Base-by-base conservation (phyloP, 1,284 basidiomycete genomes). In the Melampsora larici-populina region DNA sequence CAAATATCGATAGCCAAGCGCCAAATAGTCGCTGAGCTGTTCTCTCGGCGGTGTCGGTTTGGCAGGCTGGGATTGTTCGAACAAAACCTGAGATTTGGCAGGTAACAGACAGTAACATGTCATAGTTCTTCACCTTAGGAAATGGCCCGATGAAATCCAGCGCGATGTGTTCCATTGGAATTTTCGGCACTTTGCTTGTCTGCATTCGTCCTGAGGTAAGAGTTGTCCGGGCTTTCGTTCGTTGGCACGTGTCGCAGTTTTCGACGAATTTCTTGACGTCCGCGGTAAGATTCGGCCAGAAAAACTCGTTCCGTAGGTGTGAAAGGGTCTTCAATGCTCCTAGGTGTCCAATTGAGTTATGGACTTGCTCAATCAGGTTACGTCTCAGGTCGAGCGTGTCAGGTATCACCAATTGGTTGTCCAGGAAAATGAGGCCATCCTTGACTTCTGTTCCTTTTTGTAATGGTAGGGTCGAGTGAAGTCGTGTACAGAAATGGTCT, bases 281-380 rank as follows among this genome's bases (percentile, higher is more conserved):
- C 4, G 33, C 58, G 0, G 24, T 33, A 85, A 87, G 86, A 24
- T 82, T 79, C 0, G 84, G 86, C 86, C 86, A 87, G 79, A 85
- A 86, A 68, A 83, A 87, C 0, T 82, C 81, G 4, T 79, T 69
- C 0, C 80, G 78, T 0, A 86, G 79, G 0, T 82, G 60, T 0
- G 74, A 80, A 69, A 86, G 85, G 21, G 81, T 81, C 70, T 86
- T 86, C 26, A 84, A 80, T 26, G 82, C 80, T 0, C 86, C 84
- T 70, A 85, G 85, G 74, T 86, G 86, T 0, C 86, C 84, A 0
- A 83, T 82, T 0, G 82, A 73, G 49, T 84, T 80, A 66, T 84
- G 84, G 0, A 83, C 82, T 1, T 84, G 74, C 0, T 72, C 77
- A 63, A 81, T 83, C 0, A 85, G 73, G 15, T 69, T 48, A 43